A percentile compares a stretch with the other conserved stretches of the same genome.
Evolutionary conservation across 257 asterid genomes (phyloP).

Genomic region (Echium plantagineum): DNA sequence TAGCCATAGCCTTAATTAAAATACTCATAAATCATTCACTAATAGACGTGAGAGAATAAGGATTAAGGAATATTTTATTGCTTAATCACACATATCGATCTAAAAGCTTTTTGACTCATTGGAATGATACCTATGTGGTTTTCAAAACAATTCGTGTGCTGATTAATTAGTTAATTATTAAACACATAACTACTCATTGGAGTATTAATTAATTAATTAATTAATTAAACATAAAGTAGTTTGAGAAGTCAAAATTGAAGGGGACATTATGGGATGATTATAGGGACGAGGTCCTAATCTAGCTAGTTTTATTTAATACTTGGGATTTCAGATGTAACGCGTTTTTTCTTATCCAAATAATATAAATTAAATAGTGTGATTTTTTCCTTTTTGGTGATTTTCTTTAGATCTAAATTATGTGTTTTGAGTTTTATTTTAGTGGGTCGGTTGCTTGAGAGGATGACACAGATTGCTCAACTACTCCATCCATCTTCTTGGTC

Average conservation of each 20-base stretch:
- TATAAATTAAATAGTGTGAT: not conserved
- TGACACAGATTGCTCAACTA: slow-evolving; percentile 32
- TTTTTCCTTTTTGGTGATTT: slow-evolving; percentile 17
- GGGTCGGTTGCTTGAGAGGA: slow-evolving; percentile 23
- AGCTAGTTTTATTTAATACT: not conserved
- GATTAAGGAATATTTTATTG: slow-evolving; percentile 12
- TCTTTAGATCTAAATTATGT: slow-evolving; percentile 12
- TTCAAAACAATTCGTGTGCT: slow-evolving; percentile 4
- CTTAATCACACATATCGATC: slow-evolving; percentile 7
- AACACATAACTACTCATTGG: not conserved
- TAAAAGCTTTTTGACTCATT: slow-evolving; percentile 33
- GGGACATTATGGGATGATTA: not conserved
- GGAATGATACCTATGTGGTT: slow-evolving; percentile 1
- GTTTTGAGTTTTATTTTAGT: not conserved
- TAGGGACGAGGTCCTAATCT: not conserved
- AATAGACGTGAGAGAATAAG: slow-evolving; percentile 11
- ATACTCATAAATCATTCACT: slow-evolving; percentile 13
- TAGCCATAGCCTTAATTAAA: slow-evolving; percentile 11
- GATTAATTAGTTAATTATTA: not conserved
- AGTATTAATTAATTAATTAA: no score
- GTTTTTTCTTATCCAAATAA: not conserved
- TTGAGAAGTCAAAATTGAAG: not conserved
- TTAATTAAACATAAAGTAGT: not conserved
- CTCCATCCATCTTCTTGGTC: slow-evolving; percentile 4
- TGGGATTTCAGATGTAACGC: not conserved